Conservation (phyloP, 1,284 basidiomycete species). For the Malassezia vespertilionis region DNA sequence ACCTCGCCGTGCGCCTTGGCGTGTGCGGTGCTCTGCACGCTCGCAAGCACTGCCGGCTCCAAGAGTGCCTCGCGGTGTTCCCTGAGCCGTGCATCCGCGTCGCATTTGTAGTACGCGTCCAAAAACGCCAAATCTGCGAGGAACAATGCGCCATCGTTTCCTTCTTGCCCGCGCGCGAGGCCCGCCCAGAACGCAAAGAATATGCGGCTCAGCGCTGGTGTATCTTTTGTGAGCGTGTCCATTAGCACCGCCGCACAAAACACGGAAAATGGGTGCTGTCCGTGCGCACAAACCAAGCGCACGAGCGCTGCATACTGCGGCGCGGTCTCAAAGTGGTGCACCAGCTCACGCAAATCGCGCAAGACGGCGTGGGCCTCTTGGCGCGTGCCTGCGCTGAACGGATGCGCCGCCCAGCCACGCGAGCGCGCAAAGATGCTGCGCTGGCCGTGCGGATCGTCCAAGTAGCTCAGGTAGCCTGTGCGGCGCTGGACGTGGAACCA, state of each 20-base stretch:
- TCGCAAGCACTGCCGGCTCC: neutral
- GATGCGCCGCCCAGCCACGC: slow-evolving; percentile 14
- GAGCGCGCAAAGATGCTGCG: slow-evolving; percentile 57
- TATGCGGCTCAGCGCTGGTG: slow-evolving; percentile 62
- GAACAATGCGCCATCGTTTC: neutral
- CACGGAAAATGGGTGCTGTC: slow-evolving; percentile 55
- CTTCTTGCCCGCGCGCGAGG: slow-evolving; percentile 28
- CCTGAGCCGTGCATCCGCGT: neutral
- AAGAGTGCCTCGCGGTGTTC: slow-evolving; percentile 11
- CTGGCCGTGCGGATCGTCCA: slow-evolving; percentile 81
- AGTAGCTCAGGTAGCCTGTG: slow-evolving; percentile 81
- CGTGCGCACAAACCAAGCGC: slow-evolving; percentile 17
- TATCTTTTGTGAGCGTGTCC: slow-evolving; percentile 79
- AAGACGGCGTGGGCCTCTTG: slow-evolving; percentile 37
- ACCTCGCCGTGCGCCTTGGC: neutral
- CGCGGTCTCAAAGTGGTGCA: slow-evolving; percentile 71
- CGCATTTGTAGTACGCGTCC: neutral
- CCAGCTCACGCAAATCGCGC: slow-evolving; percentile 64
- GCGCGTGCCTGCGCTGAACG: neutral
- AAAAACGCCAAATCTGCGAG: slow-evolving; percentile 3
- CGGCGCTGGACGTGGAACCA: slow-evolving; percentile 67
- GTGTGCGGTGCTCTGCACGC: neutral
- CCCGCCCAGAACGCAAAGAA: slow-evolving; percentile 60
- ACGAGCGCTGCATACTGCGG: slow-evolving; percentile 46
- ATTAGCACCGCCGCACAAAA: slow-evolving; percentile 65